Base-by-base conservation (phyloP, 2,329 filamentous ascomycete species). In the Escovopsis sp. region DNA sequence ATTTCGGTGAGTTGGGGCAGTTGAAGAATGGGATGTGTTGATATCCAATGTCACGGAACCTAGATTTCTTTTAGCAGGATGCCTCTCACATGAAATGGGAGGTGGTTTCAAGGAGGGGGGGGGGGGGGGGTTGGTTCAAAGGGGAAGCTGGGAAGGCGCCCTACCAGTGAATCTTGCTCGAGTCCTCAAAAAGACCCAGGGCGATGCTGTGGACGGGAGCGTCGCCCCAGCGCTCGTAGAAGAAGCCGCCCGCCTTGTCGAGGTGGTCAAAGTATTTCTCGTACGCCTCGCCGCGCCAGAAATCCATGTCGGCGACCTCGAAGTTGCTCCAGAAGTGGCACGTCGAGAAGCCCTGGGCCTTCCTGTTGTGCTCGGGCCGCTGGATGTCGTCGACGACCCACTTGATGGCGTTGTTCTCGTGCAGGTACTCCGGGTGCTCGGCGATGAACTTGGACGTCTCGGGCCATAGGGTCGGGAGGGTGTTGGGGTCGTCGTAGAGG, bases 251-350 rank as follows among this genome's bases (percentile, higher is more conserved):
- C 0, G 88, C 85, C 15, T 84, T 88, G 84, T 98, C 91, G 30
- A 98, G 72, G 61, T 96, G 87, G 56, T 94, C 79, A 58, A 98
- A 98, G 62, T 95, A 98, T 48, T 93, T 87, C 57, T 94, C 84
- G 57, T 98, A 98, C 37, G 77, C 72, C 58, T 88, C 76, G 56
- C 86, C 84, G 39, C 91, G 72, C 84, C 87, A 98, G 63, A 98
- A 94, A 48, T 75, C 75, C 73, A 98, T 76, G 60, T 95, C 86
- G 37, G 76, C 89, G 53, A 98, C 89, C 63, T 98, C 91, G 53
- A 98, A 98, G 63, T 98, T 98, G 54, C 81, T 91, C 91, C 91
- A 98, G 70, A 98, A 98, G 62, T 98, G 91, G 60, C 91, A 98
- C 2, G 91, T 96, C 30, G 86, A 94, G 68, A 94, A 98, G 30